A percentile compares a stretch with the other conserved stretches of the same genome.
Conservation (phyloP, 2,329 filamentous ascomycete genomes). For the Diaporthe capsici region DNA sequence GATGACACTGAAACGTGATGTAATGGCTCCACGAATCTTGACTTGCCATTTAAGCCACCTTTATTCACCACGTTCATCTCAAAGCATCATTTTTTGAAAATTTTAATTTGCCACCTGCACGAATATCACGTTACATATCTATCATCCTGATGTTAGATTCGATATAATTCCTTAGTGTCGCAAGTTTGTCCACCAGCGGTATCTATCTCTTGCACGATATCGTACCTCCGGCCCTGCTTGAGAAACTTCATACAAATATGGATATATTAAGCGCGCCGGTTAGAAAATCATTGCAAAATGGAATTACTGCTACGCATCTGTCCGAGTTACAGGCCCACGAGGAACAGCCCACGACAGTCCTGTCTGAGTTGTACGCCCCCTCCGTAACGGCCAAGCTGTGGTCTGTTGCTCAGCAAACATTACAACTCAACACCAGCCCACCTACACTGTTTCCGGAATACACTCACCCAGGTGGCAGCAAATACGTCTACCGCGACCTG, state of each 20-base stretch:
- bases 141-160: too few relatives aligned
- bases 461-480: slow-evolving; percentile 52
- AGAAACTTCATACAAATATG: background rate
- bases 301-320: background rate
- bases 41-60: too few relatives aligned
- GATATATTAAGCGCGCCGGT: background rate
- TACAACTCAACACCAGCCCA: background rate
- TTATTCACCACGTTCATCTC: too few relatives aligned
- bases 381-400: slow-evolving; percentile 9
- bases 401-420: slow-evolving; percentile 7
- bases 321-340: background rate
- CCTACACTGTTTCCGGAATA: slow-evolving; percentile 48
- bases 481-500: slow-evolving; percentile 56
- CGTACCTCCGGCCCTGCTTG: too few relatives aligned
- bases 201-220: too few relatives aligned
- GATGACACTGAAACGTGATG: too few relatives aligned
- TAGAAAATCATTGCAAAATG: background rate
- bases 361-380: background rate
- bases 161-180: too few relatives aligned
- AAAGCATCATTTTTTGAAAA: too few relatives aligned
- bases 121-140: too few relatives aligned
- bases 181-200: too few relatives aligned
- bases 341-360: background rate
- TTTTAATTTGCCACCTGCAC: too few relatives aligned
- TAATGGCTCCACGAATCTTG: too few relatives aligned